Percentiles rank a stretch among this genome's conserved stretches.
Evolutionary conservation across 192 early-diverging fungal species (phyloP).

Genomic region (Podila clonocystis): DNA sequence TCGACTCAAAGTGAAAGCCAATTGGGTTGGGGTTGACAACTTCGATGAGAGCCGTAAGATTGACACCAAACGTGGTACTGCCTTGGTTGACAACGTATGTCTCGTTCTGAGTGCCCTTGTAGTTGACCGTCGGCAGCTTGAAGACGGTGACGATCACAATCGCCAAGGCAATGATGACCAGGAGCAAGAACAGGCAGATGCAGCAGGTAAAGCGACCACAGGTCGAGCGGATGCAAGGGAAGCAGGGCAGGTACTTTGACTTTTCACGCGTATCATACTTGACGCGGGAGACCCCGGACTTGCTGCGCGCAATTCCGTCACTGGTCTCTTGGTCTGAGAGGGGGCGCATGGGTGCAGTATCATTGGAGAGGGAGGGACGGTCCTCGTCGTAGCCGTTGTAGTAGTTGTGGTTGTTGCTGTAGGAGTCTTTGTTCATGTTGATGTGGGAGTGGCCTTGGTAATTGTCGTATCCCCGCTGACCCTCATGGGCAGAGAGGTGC

Average conservation of each 20-base stretch:
- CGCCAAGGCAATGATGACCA: constrained; percentile 47
- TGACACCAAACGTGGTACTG: constrained; percentile 37
- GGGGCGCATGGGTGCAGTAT: constrained; percentile 43
- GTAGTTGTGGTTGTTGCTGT: constrained; percentile 9
- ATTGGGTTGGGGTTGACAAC: constrained; percentile 61
- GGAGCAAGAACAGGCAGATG: constrained; percentile 49
- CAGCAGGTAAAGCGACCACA: constrained; percentile 59
- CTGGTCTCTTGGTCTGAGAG: constrained; percentile 18
- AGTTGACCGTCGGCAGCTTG: constrained; percentile 54
- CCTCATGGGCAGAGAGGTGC: constrained; percentile 9
- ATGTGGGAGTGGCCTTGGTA: constrained; percentile 5
- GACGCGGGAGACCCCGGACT: constrained; percentile 38
- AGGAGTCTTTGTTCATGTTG: constrained; percentile 15
- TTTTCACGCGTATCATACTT: constrained; percentile 39
- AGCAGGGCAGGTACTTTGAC: constrained; percentile 40
- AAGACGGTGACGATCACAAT: constrained; percentile 55
- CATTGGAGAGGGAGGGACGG: constrained; percentile 48
- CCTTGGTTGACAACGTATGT: constrained; percentile 24
- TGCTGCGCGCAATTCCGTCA: constrained; percentile 31
- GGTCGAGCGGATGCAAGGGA: constrained; percentile 51
- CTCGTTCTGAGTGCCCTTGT: constrained; percentile 15
- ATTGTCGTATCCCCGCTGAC: not conserved
- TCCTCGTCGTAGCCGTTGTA: constrained; percentile 52
- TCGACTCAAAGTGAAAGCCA: constrained; percentile 56
- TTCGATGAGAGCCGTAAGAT: constrained; percentile 40